Conservation (phyloP, 495 filamentous ascomycete genomes). For the Pseudomonodictys pantanalensis region DNA sequence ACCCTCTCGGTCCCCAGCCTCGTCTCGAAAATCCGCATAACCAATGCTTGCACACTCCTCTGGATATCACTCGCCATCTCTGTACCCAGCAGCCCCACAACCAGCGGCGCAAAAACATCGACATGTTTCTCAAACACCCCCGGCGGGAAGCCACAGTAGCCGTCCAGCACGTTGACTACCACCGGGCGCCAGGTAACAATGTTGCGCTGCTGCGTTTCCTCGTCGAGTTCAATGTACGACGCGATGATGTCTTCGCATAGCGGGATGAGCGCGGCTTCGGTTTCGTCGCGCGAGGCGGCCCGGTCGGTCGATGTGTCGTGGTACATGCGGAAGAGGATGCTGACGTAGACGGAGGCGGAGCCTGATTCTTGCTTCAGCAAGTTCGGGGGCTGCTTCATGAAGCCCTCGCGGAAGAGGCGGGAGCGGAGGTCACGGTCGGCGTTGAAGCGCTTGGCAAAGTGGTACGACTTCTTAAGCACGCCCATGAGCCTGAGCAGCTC, state of each 20-base stretch:
- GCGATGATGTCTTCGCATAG: conserved; percentile 90
- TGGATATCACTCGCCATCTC: conserved; percentile 79
- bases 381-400: conserved; percentile 99
- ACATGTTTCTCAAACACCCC: conserved; percentile 79
- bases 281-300: conserved; percentile 69
- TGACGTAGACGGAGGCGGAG: conserved; percentile 87
- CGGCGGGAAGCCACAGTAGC: conserved; percentile 82
- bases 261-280: conserved; percentile 88
- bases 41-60: conserved; percentile 67
- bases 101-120: conserved; percentile 77
- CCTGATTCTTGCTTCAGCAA: conserved; percentile 97
- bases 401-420: conserved; percentile 92
- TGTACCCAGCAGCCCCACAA: conserved; percentile 75
- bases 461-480: conserved; percentile 87
- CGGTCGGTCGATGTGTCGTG: conserved; percentile 82
- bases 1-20: conserved; percentile 59
- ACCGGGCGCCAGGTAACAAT: conserved; percentile 96
- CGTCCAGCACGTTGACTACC: conserved; percentile 95
- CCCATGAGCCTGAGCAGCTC: conserved; percentile 91
- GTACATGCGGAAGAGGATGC: conserved; percentile 95
- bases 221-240: conserved; percentile 77
- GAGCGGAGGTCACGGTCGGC: conserved; percentile 93
- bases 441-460: conserved; percentile 96
- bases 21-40: conserved; percentile 79
- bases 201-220: conserved; percentile 92